Base-by-base conservation (phyloP, 2,329 filamentous ascomycete species). In the Juglanconis sp. region DNA sequence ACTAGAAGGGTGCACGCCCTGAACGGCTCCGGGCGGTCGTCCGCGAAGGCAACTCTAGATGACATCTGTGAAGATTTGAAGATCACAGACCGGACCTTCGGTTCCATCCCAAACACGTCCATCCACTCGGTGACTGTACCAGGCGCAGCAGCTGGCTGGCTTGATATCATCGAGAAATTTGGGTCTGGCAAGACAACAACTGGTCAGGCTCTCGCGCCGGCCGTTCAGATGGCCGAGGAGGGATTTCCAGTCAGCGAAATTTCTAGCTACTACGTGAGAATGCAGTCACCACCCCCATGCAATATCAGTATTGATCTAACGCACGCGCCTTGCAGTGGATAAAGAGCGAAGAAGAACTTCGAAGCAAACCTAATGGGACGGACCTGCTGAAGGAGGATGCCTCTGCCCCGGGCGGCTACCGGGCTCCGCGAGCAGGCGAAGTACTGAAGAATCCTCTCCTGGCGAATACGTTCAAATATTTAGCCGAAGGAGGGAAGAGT, bases 11-110 rank as follows among this genome's bases (percentile, higher is more conserved):
- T 97, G 5, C 87, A 86, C 59, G 90, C 91, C 13, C 77, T 97
- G 72, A 98, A 98, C 71, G 94, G 92, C n/a, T 96, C 92, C 1
- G 94, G 94, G 17, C 87, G 92, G 34, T 87, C 92, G 11, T 86
- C 90, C 1, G 80, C 76, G 44, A 86, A 87, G n/a, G 85, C 79
- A 59, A 90, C 86, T 0, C 79, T 94, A 1, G 87, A 92, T 51
- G 80, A 79, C 31, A 82, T 96, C 52, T 84, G 90, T 40, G 81
- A 81, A 56, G 87, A 90, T 59, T 78, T 96, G 35, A 85, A 84
- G 0, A 69, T 95, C 7, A 78, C 79, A 1, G 81, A 86, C 7
- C 85, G 81, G 13, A 74, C 84, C 42, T 67, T 71, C 1, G 79
- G 76, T 0, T 76, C 77, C 30, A 92, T 98, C 30, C 91, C 92